These are phyloP conservation scores for Papiliotrema terrestris DNA, from an alignment of 1,284 basidiomycete genomes.

Conservation along the genomic window DNA sequence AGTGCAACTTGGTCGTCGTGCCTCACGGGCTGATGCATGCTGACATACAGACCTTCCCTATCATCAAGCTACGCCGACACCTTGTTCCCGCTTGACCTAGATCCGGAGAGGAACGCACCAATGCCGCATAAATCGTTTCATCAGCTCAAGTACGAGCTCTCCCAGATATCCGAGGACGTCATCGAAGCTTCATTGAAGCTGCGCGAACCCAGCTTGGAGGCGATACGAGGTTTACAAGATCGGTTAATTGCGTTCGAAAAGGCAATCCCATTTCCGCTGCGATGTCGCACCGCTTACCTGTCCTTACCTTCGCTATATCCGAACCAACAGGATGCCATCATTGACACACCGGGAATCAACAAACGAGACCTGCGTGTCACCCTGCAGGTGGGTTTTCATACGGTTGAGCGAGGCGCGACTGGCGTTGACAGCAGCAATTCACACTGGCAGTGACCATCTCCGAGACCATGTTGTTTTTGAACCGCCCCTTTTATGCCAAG, in stretches of 20 bases:
- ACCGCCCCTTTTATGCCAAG: conserved; percentile 31
- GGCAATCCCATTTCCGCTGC: neutral
- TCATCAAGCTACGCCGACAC: conserved; percentile 19
- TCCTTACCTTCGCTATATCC: neutral
- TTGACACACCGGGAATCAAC: neutral
- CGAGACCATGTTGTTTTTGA: conserved; percentile 29
- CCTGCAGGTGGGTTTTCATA: too few relatives aligned
- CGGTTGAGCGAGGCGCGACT: neutral
- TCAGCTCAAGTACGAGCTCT: conserved; percentile 22
- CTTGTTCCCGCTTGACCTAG: conserved; percentile 4
- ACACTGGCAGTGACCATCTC: conserved; percentile 28
- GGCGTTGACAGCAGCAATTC: conserved; percentile 18
- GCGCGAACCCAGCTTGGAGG: neutral
- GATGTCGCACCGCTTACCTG: neutral
- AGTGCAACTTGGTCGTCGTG: too few relatives aligned
- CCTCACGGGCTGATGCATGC: too few relatives aligned
- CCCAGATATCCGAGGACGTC: conserved; percentile 11
- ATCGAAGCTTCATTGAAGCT: neutral
- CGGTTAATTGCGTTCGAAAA: neutral
- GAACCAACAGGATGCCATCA: neutral
- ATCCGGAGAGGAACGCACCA: neutral
- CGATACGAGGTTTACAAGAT: neutral
- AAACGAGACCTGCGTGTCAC: neutral
- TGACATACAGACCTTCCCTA: neutral
- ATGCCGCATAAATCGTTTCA: conserved; percentile 6